Base-by-base conservation (phyloP, 1,284 basidiomycete genomes). In the Ceratobasidium sp. region DNA sequence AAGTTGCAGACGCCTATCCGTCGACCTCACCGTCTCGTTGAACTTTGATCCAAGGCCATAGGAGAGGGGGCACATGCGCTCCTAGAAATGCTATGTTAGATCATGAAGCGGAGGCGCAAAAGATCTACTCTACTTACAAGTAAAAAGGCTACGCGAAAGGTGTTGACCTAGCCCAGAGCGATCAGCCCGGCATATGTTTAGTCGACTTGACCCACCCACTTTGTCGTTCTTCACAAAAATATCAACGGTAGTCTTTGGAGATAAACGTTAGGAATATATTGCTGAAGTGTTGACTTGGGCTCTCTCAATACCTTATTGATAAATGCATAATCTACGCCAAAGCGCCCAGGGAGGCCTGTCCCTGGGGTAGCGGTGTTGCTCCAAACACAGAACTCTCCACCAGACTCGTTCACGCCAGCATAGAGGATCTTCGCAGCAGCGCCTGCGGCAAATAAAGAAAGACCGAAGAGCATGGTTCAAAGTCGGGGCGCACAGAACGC, bases 101-200 rank as follows among this genome's bases (percentile, higher is more conserved):
- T 34, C n/a, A 12, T 18, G n/a, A 2, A 32, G 30, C 57, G 12
- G 36, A 36, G 18, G 26, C 34, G 58, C 10, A 53, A 30, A n/a
- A 69, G 30, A 28, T 36, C 53, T n/a, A 36, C 23, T 36, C 30
- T 3, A 58, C 72, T 48, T 45, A 76, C 76, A 83, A 85, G 83
- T 36, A 85, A 78, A 76, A 85, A 84, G 0, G 83, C 83, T 9
- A 85, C 83, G 28, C 84, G 82, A 79, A 85, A 84, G 74, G 83
- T 79, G 71, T 85, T 85, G 76, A 84, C 82, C 70, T 70, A 59
- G 9, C 34, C 16, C 23, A 16, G 34, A 26, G 8, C 28, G 50
- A 16, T 43, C 50, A 53, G 6, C 3, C 12, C 2, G 30, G 45
- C 5, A 14, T 21, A 69, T 14, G 57, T 21, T 39, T 2, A 23